Evolutionary conservation across 2,329 filamentous ascomycete genomes (phyloP).

Genomic region (Ophiognomonia clavigignenti-juglandacearum): DNA sequence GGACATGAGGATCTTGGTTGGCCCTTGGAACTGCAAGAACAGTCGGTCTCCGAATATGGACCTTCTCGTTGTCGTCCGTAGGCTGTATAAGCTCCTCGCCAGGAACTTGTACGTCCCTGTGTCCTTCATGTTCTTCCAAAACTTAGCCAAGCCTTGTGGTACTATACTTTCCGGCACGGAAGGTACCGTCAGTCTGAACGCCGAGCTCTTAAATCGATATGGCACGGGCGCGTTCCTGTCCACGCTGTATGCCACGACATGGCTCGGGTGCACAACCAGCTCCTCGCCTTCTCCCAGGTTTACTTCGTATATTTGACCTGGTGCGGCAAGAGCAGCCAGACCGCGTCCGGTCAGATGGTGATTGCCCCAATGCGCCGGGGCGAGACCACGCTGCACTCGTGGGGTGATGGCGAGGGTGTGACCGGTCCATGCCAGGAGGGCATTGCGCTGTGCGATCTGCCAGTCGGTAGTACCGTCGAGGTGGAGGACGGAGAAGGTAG

Average conservation of each 20-base stretch:
- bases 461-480: constrained; percentile 93
- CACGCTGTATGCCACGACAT: constrained; percentile 86
- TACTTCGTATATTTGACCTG: constrained; percentile 85
- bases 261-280: constrained; percentile 85
- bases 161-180: constrained; percentile 57
- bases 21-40: constrained; percentile 86
- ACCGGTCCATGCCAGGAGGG: constrained; percentile 93
- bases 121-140: constrained; percentile 67
- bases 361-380: constrained; percentile 85
- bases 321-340: constrained; percentile 76
- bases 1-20: constrained; percentile 79
- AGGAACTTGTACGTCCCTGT: constrained; percentile 69
- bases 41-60: constrained; percentile 92
- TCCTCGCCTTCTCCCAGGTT: constrained; percentile 78
- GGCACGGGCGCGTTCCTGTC: constrained; percentile 69
- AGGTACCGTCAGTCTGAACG: constrained; percentile 74
- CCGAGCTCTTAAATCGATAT: constrained; percentile 79
- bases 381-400: constrained; percentile 68
- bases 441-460: constrained; percentile 84
- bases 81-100: constrained; percentile 57
- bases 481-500: constrained; percentile 81
- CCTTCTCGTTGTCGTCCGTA: constrained; percentile 72
- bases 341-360: constrained; percentile 85
- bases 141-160: constrained; percentile 56
- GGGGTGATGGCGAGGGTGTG: constrained; percentile 75